A percentile compares a stretch with the other conserved stretches of the same genome.
phyloP scores from a whole-genome alignment of 768 basidiomycete genomes.

The Suillus lakei region DNA sequence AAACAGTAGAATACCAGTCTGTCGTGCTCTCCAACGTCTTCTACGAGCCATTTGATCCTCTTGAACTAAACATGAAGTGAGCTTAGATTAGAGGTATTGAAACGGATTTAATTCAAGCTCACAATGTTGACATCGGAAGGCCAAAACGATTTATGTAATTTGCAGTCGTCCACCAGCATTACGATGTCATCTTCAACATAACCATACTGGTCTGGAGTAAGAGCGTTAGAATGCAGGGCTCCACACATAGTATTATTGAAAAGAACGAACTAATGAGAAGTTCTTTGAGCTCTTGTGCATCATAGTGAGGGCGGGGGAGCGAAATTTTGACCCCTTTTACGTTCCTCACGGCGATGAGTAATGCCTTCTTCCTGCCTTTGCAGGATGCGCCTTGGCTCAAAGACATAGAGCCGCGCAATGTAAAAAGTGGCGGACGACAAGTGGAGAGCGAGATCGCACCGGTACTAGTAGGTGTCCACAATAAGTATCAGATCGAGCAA shows the following conservation, averaged over 20 bases:
- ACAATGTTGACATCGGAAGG: conserved; percentile 54
- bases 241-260: neutral
- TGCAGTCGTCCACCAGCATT: conserved; percentile 45
- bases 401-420: neutral
- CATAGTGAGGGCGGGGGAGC: conserved; percentile 25
- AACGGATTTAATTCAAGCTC: conserved; percentile 14
- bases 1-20: conserved; percentile 62
- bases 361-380: conserved; percentile 20
- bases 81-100: neutral
- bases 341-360: conserved; percentile 22
- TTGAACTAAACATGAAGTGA: conserved; percentile 34
- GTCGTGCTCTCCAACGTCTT: conserved; percentile 47
- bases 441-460: neutral
- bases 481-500: neutral
- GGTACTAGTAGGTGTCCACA: neutral
- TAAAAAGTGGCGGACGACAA: neutral
- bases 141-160: conserved; percentile 33
- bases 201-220: conserved; percentile 36
- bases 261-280: conserved; percentile 22
- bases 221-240: conserved; percentile 7
- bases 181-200: conserved; percentile 47
- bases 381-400: neutral
- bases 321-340: conserved; percentile 12
- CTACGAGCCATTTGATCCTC: conserved; percentile 48
- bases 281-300: conserved; percentile 19